Conservation (phyloP, 306 rosid species). For the Fragaria ananassa region DNA sequence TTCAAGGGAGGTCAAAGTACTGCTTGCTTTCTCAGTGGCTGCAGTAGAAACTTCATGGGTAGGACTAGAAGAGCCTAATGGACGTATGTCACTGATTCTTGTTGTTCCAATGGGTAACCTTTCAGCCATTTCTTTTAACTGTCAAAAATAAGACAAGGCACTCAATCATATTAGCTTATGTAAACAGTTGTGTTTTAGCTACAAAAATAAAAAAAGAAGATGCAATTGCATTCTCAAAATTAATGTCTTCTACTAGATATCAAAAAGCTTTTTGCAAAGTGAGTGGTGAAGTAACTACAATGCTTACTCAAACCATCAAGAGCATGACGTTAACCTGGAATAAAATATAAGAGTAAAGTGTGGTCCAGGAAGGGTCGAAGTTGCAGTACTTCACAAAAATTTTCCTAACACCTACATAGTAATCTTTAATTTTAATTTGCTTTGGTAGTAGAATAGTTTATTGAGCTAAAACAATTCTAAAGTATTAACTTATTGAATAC, state of each 20-base stretch:
- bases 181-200: constrained; percentile 1
- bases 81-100: constrained; percentile 46
- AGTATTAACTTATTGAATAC: not conserved
- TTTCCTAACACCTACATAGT: not conserved
- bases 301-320: not conserved
- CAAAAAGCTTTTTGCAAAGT: not conserved
- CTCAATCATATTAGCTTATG: not conserved
- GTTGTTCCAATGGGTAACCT: constrained; percentile 72
- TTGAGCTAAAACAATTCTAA: not conserved
- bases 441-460: not conserved
- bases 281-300: not conserved
- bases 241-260: not conserved
- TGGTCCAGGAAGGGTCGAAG: not conserved
- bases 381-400: not conserved
- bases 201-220: not conserved
- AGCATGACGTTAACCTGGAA: not conserved
- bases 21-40: constrained; percentile 46
- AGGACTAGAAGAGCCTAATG: constrained; percentile 47
- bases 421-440: not conserved
- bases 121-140: constrained; percentile 90
- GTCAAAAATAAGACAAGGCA: constrained; percentile 8
- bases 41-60: constrained; percentile 40
- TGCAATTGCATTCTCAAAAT: not conserved
- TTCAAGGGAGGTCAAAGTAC: constrained; percentile 38
- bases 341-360: not conserved